Conservation (phyloP, 306 rosid genomes). For the Prunus fruticosa region DNA sequence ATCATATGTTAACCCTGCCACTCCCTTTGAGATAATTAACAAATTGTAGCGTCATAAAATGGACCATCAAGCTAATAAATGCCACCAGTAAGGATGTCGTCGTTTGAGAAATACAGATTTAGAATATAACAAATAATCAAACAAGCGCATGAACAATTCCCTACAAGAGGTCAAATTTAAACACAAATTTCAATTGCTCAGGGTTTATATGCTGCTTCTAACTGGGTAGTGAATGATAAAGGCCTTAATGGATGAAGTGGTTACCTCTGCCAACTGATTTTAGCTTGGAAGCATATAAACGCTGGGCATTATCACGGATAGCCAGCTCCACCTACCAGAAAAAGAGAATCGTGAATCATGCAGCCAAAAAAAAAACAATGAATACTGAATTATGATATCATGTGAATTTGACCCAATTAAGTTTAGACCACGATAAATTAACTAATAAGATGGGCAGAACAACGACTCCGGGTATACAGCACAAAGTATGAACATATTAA, state of each 20-base stretch:
- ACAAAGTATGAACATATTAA: background rate
- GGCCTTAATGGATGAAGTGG: slow-evolving; percentile 13
- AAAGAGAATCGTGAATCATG: slow-evolving; percentile 8
- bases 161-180: background rate
- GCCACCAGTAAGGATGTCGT: background rate
- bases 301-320: slow-evolving; percentile 89
- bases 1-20: background rate
- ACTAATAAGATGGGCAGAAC: background rate
- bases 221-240: background rate
- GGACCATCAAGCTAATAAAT: background rate
- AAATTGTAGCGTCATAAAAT: background rate
- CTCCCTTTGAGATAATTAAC: background rate
- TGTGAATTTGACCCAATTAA: background rate
- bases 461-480: background rate
- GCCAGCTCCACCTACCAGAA: slow-evolving; percentile 82
- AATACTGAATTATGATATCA: background rate
- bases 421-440: background rate
- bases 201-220: background rate
- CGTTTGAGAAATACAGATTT: background rate
- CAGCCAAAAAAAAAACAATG: slow-evolving; percentile 4
- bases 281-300: slow-evolving; percentile 75
- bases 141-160: background rate
- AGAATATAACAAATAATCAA: background rate
- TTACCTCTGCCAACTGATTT: slow-evolving; percentile 84
- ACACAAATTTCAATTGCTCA: background rate